A percentile compares a stretch with the other conserved stretches of the same genome.
Evolutionary conservation across 306 rosid genomes (phyloP).

Genomic region (Dalbergia cochinchinensis): DNA sequence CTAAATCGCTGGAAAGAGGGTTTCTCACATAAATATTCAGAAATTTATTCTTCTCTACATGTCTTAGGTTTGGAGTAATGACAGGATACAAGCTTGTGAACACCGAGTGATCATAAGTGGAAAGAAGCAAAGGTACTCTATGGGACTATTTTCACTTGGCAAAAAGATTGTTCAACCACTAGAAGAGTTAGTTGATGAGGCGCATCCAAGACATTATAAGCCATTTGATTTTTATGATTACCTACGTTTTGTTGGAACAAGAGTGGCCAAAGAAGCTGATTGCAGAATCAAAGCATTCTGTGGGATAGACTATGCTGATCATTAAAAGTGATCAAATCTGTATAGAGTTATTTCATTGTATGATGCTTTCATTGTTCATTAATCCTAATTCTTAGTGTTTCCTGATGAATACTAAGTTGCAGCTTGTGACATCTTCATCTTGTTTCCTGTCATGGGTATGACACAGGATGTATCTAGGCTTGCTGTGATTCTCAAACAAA

Average conservation of each 20-base stretch:
- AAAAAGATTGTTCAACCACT: constrained; percentile 25
- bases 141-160: constrained; percentile 49
- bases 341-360: neutral
- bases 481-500: too few relatives aligned
- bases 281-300: constrained; percentile 48
- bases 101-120: constrained; percentile 43
- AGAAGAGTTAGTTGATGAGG: constrained; percentile 50
- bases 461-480: too few relatives aligned
- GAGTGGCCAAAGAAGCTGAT: constrained; percentile 31
- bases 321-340: constrained; percentile 11
- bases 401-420: neutral
- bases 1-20: neutral
- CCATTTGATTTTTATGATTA: constrained; percentile 50
- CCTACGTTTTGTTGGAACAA: constrained; percentile 21
- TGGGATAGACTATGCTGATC: constrained; percentile 30
- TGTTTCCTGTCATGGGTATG: too few relatives aligned
- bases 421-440: neutral
- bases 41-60: neutral
- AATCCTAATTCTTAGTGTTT: neutral
- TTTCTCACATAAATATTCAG: neutral
- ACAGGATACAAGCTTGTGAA: constrained; percentile 41
- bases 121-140: constrained; percentile 44
- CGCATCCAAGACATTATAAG: constrained; percentile 44
- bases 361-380: neutral
- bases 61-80: constrained; percentile 49